phyloP scores from a whole-genome alignment of 192 early-diverging fungal species.

The Podila verticillata region DNA sequence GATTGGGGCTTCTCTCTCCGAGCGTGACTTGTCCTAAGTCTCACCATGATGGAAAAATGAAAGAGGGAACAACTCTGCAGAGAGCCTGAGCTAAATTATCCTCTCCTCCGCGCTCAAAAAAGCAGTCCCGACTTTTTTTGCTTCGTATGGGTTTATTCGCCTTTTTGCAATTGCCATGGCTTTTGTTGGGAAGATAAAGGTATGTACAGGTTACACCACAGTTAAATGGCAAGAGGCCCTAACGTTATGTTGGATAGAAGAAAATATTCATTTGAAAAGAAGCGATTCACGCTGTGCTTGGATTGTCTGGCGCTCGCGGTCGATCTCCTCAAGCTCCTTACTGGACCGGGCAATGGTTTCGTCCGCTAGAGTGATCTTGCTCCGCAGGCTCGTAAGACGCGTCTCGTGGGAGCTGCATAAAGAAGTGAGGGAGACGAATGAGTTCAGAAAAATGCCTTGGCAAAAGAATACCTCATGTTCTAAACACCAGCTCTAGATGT shows the following conservation, averaged over 20 bases:
- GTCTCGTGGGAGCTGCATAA: conserved; percentile 13
- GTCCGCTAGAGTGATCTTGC: conserved; percentile 3
- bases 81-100: conserved; percentile 8
- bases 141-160: too few relatives aligned
- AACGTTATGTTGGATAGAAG: too few relatives aligned
- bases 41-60: conserved; percentile 44
- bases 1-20: conserved; percentile 2
- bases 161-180: too few relatives aligned
- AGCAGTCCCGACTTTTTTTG: too few relatives aligned
- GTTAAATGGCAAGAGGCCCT: not conserved
- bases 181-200: too few relatives aligned
- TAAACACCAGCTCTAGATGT: too few relatives aligned
- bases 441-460: not conserved
- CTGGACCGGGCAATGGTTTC: conserved; percentile 14
- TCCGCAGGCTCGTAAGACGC: conserved; percentile 6
- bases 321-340: conserved; percentile 11
- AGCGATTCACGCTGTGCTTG: not conserved
- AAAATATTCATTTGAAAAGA: not conserved
- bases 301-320: not conserved
- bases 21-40: conserved; percentile 8
- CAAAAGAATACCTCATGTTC: not conserved
- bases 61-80: conserved; percentile 31
- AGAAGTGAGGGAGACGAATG: not conserved
- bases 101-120: not conserved
- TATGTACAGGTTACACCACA: not conserved